Base-by-base conservation (phyloP, 2,329 filamentous ascomycete genomes). In the Neonectria magnoliae region DNA sequence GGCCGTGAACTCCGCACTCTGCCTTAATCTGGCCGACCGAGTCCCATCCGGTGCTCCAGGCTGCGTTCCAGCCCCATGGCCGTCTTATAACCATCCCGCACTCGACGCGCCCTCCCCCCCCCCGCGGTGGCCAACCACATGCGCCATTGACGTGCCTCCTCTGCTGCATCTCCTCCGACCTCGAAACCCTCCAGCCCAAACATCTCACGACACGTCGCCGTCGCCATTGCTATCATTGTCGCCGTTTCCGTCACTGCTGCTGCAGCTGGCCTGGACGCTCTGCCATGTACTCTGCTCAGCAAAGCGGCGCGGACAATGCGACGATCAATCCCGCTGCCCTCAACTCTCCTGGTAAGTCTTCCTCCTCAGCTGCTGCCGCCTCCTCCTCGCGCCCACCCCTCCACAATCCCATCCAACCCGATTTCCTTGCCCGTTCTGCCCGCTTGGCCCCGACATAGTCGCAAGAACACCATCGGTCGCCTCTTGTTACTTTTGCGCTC, bases 241-340 rank as follows among this genome's bases (percentile, higher is more conserved):
- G 68, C 70, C 67, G 69, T 69, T 65, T 64, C 59, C 72, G 53
- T 59, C 51, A 58, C 60, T 56, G 60, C 60, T 56, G 62, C 66
- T 69, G 60, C 70, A 65, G 64, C 68, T 75, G 71, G 68, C 65
- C 70, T 69, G 71, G 69, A 67, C 70, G 68, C 62, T 72, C 62
- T 71, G 75, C 68, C 75, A 81, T 80, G 79, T 80, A 80, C 76
- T 76, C 77, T 67, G 76, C 73, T 65, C 78, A 73, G 81, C 86
- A 90, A 80, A 91, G 90, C 85, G 88, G 89, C 81, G 91, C 92
- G 87, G 91, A 93, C 79, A 91, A 91, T 84, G 92, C 91, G 79
- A 97, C 93, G 78, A 96, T 97, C 85, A 93, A 97, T 85, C 93
- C 93, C 79, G 93, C 93, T 76, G 92, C 91, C 70, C 87, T 97